phyloP scores from a whole-genome alignment of 192 early-diverging fungal species.

The Neocallimastix lanati region DNA sequence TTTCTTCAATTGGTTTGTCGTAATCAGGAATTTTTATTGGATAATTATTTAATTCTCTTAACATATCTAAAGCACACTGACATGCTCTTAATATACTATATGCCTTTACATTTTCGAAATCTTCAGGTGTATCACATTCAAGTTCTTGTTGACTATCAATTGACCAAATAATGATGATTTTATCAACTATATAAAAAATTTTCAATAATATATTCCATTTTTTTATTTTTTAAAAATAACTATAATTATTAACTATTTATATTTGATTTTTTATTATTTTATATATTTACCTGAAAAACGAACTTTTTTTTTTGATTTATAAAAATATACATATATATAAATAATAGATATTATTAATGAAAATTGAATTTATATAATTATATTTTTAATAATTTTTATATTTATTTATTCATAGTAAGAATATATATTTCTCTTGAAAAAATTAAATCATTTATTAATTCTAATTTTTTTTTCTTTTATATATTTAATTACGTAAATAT shows the following conservation, averaged over 20 bases:
- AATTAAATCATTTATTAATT: too few species aligned
- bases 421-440: too few species aligned
- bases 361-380: too few species aligned
- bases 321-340: too few species aligned
- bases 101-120: background rate
- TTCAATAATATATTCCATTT: too few species aligned
- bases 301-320: background rate
- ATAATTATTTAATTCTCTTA: background rate
- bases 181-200: background rate
- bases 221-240: too few species aligned
- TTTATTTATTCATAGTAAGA: too few species aligned
- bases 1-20: background rate
- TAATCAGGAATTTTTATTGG: background rate
- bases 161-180: background rate
- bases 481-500: too few species aligned
- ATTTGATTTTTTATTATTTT: background rate
- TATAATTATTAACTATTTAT: too few species aligned
- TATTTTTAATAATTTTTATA: too few species aligned
- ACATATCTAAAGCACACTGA: background rate
- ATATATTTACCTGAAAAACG: background rate
- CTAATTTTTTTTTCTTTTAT: too few species aligned
- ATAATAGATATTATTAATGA: too few species aligned
- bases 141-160: background rate
- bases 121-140: background rate
- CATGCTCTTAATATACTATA: background rate